Evolutionary conservation across 176 grass and related monocot species (phyloP).

Genomic region (Alopecurus myosuroides): DNA sequence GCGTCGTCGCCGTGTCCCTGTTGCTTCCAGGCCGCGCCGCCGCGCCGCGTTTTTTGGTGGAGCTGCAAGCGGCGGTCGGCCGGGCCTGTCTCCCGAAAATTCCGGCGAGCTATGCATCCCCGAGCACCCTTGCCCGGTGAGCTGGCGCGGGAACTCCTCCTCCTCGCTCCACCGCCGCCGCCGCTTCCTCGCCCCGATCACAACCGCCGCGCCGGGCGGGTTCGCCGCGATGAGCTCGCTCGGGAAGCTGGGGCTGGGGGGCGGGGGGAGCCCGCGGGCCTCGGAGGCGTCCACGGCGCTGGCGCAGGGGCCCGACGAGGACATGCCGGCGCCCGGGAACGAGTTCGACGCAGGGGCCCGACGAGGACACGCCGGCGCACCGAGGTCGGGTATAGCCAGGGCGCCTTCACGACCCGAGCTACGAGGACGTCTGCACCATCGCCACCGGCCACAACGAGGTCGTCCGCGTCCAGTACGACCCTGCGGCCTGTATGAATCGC

Average conservation of each 20-base stretch:
- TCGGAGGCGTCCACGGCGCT: constrained; percentile 72
- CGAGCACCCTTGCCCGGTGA: no score
- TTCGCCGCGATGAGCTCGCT: no score
- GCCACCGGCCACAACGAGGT: constrained; percentile 79
- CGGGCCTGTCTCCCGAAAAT: no score
- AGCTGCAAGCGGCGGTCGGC: no score
- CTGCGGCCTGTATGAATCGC: constrained; percentile 59
- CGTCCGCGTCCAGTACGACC: constrained; percentile 84
- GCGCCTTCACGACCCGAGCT: constrained; percentile 73
- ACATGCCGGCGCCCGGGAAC: constrained; percentile 61
- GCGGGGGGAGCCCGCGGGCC: constrained; percentile 58
- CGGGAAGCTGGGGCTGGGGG: constrained; percentile 83
- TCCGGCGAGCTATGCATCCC: no score
- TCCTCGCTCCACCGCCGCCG: not conserved
- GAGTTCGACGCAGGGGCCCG: constrained; percentile 86
- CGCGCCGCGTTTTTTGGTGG: no score
- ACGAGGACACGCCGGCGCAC: constrained; percentile 76
- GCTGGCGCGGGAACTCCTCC: no score
- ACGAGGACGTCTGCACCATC: constrained; percentile 92
- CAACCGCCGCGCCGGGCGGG: not conserved
- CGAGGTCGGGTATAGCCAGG: constrained; percentile 96
- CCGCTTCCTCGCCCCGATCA: constrained; percentile 23
- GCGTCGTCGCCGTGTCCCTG: no score
- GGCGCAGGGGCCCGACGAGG: constrained; percentile 85
- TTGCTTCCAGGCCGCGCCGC: no score